phyloP scores from a whole-genome alignment of 257 asterid genomes.

The Ilex asprella region DNA sequence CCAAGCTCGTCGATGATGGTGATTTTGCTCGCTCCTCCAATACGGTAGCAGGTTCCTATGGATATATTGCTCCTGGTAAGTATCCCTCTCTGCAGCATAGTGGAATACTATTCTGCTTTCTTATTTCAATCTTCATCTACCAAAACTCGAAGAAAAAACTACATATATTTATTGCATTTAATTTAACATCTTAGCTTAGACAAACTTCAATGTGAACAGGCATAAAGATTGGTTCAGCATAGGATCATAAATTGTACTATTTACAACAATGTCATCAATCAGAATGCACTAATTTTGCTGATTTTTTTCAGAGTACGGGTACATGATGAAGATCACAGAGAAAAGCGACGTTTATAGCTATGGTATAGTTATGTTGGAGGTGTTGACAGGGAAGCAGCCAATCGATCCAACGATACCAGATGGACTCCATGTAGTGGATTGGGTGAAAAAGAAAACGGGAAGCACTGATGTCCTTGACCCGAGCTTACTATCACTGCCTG shows the following conservation, averaged over 20 bases:
- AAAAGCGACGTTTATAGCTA: slow-evolving; percentile 43
- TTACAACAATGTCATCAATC: no score
- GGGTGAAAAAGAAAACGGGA: slow-evolving; percentile 30
- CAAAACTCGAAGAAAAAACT: no score
- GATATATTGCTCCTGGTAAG: slow-evolving; percentile 48
- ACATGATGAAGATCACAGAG: slow-evolving; percentile 41
- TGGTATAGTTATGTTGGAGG: slow-evolving; percentile 40
- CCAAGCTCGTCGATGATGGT: slow-evolving; percentile 39
- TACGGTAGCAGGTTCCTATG: slow-evolving; percentile 45
- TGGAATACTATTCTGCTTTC: no score
- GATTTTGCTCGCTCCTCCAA: slow-evolving; percentile 38
- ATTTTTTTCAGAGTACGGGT: slow-evolving; percentile 29
- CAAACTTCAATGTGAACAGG: no score
- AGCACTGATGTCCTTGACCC: slow-evolving; percentile 29
- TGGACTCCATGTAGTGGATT: slow-evolving; percentile 35
- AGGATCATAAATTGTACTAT: no score
- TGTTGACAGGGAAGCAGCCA: slow-evolving; percentile 41
- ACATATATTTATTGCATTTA: no score
- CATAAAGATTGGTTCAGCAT: no score
- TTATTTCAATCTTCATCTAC: no score
- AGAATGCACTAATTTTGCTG: no score
- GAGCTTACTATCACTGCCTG: slow-evolving; percentile 24
- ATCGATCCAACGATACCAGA: slow-evolving; percentile 47
- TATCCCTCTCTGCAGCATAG: background rate
- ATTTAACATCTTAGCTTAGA: no score